phyloP scores from a whole-genome alignment of 805 yeast genomes.

The Brettanomyces custersianus region DNA sequence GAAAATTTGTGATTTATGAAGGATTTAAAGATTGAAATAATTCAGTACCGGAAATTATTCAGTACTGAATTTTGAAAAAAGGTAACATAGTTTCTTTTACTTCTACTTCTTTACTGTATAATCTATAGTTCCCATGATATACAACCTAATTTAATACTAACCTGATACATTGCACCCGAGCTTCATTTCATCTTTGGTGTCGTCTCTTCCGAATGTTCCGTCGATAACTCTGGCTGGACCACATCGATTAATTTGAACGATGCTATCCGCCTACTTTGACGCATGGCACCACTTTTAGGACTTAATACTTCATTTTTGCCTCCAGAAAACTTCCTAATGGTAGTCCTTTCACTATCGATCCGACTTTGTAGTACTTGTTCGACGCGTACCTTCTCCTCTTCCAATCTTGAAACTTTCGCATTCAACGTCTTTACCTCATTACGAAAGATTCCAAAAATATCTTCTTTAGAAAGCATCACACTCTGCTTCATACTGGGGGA shows the following conservation, averaged over 20 bases:
- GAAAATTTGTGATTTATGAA: no score
- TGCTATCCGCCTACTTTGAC: background rate
- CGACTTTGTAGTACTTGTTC: constrained; percentile 15
- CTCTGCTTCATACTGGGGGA: background rate
- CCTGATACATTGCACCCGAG: no score
- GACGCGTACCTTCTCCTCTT: constrained; percentile 14
- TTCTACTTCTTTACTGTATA: background rate
- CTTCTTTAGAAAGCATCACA: constrained; percentile 14
- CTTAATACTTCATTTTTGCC: background rate
- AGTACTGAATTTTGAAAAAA: background rate
- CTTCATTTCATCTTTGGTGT: no score
- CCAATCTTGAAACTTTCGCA: constrained; percentile 13
- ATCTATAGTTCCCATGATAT: background rate
- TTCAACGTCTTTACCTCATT: constrained; percentile 21
- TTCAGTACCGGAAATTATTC: background rate
- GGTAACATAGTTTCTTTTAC: background rate
- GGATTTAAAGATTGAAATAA: background rate
- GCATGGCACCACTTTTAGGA: background rate
- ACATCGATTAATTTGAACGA: constrained; percentile 3
- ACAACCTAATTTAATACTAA: no score
- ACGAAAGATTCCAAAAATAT: constrained; percentile 20
- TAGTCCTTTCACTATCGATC: constrained; percentile 17
- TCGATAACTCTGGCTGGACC: constrained; percentile 3
- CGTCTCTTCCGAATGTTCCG: no score
- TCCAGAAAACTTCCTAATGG: constrained; percentile 7